phyloP scores from a whole-genome alignment of 305 asterid genomes.

The Petunia hybrid region DNA sequence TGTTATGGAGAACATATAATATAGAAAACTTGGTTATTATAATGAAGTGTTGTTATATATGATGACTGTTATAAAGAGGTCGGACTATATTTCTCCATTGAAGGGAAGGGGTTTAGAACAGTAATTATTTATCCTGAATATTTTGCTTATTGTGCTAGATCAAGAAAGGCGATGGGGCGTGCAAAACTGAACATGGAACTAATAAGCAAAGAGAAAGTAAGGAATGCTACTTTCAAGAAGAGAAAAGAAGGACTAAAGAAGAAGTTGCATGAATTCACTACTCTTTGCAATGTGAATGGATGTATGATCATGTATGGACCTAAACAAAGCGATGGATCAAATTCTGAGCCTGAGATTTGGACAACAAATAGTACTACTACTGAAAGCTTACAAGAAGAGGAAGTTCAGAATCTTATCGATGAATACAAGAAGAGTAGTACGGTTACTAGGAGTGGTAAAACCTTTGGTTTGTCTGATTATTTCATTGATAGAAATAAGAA shows the following conservation, averaged over 20 bases:
- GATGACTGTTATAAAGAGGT: neutral
- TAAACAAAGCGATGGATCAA: constrained; percentile 30
- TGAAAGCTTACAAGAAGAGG: constrained; percentile 14
- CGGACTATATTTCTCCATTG: neutral
- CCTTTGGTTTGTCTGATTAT: constrained; percentile 54
- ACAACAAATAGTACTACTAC: constrained; percentile 40
- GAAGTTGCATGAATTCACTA: constrained; percentile 65
- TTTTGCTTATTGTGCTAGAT: neutral
- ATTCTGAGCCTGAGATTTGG: constrained; percentile 54
- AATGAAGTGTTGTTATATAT: no score
- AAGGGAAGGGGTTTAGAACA: neutral
- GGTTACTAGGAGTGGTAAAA: constrained; percentile 41
- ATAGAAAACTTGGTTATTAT: no score
- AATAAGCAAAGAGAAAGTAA: constrained; percentile 52
- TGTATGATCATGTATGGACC: constrained; percentile 69
- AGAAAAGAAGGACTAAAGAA: constrained; percentile 58
- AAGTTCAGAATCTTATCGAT: constrained; percentile 45
- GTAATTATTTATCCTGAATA: no score
- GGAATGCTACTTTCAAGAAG: constrained; percentile 63
- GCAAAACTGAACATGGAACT: constrained; percentile 69
- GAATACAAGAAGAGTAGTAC: constrained; percentile 52
- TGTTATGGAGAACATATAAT: no score
- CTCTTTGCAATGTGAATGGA: constrained; percentile 63
- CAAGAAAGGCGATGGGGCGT: constrained; percentile 54
- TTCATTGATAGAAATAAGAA: constrained; percentile 50